Evolutionary conservation across 805 yeast species (phyloP), one percentile per base, ranked within the genome.

Genomic region (Spathaspora hagerdaliae): DNA sequence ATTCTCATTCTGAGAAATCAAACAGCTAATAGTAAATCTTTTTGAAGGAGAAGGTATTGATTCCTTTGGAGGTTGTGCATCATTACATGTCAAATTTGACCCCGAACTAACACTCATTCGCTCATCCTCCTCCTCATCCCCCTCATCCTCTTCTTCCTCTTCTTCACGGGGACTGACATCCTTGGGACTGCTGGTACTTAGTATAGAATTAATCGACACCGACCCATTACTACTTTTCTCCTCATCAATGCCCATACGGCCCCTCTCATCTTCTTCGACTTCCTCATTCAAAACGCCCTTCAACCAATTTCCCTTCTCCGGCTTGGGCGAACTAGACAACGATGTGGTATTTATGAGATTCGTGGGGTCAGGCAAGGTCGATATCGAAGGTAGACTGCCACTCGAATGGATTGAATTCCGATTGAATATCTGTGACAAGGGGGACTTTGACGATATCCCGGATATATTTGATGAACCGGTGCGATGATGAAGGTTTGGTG

Each of bases 21-120:
- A 52, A 49, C 59, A 60, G 42, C 61, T 55, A 27, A 66, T 64
- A 4, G 67, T 59, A 10, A 68, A 67, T 40, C 59, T 64, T 41
- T 61, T 64, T 32, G 52, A 48, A 2, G 24, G 24, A 19, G 24
- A 19, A 3, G 24, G 24, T 19, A 19, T 19, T 19, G 24, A 19
- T 27, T 41, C 33, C 12, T 27, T 38, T 12, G 36, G 36, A 4
- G 38, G 27, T 15, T 41, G 31, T 4, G 12, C 3, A 32, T 44
- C 44, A 24, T 14, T 15, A 24, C 11, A 7, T 14, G 15, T 13
- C 24, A 27, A 15, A 26, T 5, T 35, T 40, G 27, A 3, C 3
- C 32, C 26, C 5, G 7, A 10, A 5, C 3, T 13, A 12, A 15
- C 27, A 33, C 11, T 26, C 31, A 32, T 42, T 31, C 40, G n/a